These are phyloP conservation scores for Plenodomus biglobosus DNA, from an alignment of 2,329 filamentous ascomycete genomes.

Conservation along the genomic window DNA sequence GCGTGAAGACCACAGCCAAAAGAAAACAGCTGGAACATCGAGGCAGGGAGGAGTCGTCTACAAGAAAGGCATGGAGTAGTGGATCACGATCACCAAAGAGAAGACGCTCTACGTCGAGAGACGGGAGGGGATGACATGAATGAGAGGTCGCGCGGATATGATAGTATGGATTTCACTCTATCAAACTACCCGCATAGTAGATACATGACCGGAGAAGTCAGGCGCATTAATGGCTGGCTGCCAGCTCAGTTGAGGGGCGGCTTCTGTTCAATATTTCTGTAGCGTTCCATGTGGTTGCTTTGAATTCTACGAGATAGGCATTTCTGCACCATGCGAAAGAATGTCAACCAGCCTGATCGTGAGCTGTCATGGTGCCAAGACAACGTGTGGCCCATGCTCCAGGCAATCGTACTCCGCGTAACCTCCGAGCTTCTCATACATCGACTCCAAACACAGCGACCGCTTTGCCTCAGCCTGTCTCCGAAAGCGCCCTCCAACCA, in stretches of 20 bases:
- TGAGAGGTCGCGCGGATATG: too few relatives aligned
- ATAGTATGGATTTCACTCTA: too few relatives aligned
- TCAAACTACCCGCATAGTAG: too few relatives aligned
- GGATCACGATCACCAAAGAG: conserved; percentile 38
- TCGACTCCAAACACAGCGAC: conserved; percentile 18
- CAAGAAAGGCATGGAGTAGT: conserved; percentile 20
- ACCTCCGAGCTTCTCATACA: conserved; percentile 29
- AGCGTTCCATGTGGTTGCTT: background rate
- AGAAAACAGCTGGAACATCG: conserved; percentile 38
- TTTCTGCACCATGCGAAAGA: too few relatives aligned
- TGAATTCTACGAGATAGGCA: too few relatives aligned
- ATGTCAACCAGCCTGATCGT: too few relatives aligned
- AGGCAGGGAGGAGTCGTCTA: conserved; percentile 21
- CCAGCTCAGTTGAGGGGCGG: background rate
- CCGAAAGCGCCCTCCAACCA: conserved; percentile 11
- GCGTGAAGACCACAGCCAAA: conserved; percentile 23
- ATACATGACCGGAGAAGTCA: too few relatives aligned
- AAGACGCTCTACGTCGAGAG: conserved; percentile 27
- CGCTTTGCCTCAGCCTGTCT: conserved; percentile 17
- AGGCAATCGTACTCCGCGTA: conserved; percentile 30
- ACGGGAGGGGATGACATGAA: conserved; percentile 8
- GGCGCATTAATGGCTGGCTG: too few relatives aligned
- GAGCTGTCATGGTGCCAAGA: conserved; percentile 11
- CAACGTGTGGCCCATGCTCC: conserved; percentile 11
- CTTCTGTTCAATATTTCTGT: background rate